Base-by-base conservation (phyloP, 768 basidiomycete species). In the Fibroporia radiculosa region DNA sequence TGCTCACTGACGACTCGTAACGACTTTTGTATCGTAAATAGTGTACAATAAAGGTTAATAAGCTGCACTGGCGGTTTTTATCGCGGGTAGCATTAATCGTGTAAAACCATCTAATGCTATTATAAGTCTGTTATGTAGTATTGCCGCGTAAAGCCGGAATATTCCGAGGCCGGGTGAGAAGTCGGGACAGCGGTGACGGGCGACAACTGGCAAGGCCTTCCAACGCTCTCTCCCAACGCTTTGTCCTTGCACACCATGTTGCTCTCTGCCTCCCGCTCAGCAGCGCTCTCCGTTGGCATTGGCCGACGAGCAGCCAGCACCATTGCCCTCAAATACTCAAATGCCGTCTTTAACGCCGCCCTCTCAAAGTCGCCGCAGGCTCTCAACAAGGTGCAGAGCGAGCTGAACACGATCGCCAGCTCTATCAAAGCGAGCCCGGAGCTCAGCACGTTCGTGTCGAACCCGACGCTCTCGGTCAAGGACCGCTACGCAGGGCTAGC, bases 401-500 rank as follows among this genome's bases (percentile, higher is more conserved):
- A 98, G 62, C 80, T 98, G 53, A 69, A 66, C 56, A 66, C 67
- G 53, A 77, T 98, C 63, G 71, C 80, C 52, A 73, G 73, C 60
- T 71, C 82, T 62, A 76, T 97, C 64, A 72, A 77, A 59, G 67
- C 73, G 28, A 72, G 76, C 47, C 72, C 82, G 45, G 79, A 82
- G 54, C 64, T 92, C 55, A 68, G 66, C 47, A 63, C 77, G 3
- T 89, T 95, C 68, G 72, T 99, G 60, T 65, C 67, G 54, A 98
- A 99, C 73, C 96, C 96, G 35, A 93, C 95, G 8, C 77, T 99
- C 16, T 89, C 92, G 6, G 65, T 75, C 34, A 73, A 78, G 37
- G 93, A 96, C 45, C 83, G 91, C 56, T 57, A 68, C 14, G 63
- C 74, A 1, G 85, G 84, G 48, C 78, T 99, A 48, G 60, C 74